phyloP scores from a whole-genome alignment of 2,329 filamentous ascomycete species.

The Camillea tinctor region DNA sequence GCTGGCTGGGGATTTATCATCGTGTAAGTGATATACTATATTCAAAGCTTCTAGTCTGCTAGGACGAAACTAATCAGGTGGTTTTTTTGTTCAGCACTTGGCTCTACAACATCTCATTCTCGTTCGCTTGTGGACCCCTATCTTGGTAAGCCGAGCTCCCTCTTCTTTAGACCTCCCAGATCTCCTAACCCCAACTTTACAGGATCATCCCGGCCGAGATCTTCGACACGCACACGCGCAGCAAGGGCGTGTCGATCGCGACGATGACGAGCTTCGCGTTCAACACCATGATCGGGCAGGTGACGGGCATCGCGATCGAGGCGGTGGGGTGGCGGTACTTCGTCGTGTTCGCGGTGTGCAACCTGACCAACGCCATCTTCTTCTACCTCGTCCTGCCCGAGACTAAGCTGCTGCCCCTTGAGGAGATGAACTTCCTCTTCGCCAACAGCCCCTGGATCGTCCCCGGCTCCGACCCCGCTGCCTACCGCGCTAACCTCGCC shows the following conservation, averaged over 20 bases:
- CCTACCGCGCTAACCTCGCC: constrained; percentile 44
- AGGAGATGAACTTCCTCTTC: constrained; percentile 67
- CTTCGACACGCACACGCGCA: constrained; percentile 73
- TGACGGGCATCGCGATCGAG: constrained; percentile 46
- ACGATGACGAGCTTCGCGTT: constrained; percentile 73
- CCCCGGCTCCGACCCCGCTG: constrained; percentile 51
- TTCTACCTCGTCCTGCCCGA: constrained; percentile 67
- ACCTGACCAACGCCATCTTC: constrained; percentile 46
- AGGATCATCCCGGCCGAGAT: constrained; percentile 67
- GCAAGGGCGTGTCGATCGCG: constrained; percentile 72
- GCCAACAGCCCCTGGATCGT: constrained; percentile 62
- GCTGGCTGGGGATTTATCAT: constrained; percentile 74
- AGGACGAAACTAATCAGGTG: no score
- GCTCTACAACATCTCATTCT: constrained; percentile 79
- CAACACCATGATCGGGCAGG: constrained; percentile 55
- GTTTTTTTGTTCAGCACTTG: constrained; percentile 53
- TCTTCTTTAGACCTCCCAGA: constrained; percentile 39
- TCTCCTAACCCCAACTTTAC: background rate
- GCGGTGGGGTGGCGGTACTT: constrained; percentile 57
- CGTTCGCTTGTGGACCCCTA: constrained; percentile 67
- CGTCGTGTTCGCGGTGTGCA: constrained; percentile 62
- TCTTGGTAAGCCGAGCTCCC: constrained; percentile 28
- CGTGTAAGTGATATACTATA: constrained; percentile 35
- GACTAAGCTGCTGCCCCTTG: constrained; percentile 60
- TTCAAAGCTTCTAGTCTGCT: background rate